These are phyloP conservation scores for Sarocladiaceae sp. DNA, from an alignment of 2,329 filamentous ascomycete genomes.

Conservation along the genomic window DNA sequence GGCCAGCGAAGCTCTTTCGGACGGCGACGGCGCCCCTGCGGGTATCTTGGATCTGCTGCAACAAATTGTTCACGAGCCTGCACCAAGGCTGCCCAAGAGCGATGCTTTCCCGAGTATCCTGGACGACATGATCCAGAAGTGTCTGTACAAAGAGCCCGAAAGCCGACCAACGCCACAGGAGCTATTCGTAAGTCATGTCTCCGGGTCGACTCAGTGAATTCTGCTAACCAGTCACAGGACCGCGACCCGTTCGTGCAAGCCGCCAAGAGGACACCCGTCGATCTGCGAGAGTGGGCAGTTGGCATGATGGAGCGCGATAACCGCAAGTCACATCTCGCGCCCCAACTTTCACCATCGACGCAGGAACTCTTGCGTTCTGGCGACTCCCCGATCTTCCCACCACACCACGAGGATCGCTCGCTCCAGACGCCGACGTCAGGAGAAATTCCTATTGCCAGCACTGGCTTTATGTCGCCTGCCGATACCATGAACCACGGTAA, in stretches of 20 bases:
- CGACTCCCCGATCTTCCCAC: conserved; percentile 48
- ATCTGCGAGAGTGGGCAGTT: conserved; percentile 88
- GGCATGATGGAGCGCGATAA: conserved; percentile 93
- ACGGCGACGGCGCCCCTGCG: conserved; percentile 76
- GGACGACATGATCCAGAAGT: conserved; percentile 96
- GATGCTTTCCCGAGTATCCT: conserved; percentile 93
- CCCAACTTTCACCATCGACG: conserved; percentile 70
- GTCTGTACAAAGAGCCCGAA: conserved; percentile 82
- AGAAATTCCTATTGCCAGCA: conserved; percentile 61
- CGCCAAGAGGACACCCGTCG: conserved; percentile 91
- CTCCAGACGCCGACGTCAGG: conserved; percentile 61
- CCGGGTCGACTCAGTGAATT: neutral
- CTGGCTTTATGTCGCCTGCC: conserved; percentile 46
- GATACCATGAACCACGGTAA: conserved; percentile 38
- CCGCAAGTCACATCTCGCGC: conserved; percentile 86
- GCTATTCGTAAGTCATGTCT: conserved; percentile 65
- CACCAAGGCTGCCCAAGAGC: conserved; percentile 89
- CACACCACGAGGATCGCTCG: conserved; percentile 34
- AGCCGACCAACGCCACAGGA: conserved; percentile 88
- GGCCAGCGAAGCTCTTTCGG: conserved; percentile 61
- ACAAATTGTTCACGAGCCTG: conserved; percentile 94
- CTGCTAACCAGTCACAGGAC: conserved; percentile 49
- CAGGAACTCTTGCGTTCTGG: conserved; percentile 64
- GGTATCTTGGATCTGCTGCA: conserved; percentile 94
- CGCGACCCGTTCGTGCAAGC: conserved; percentile 92